phyloP scores from a whole-genome alignment of 2,329 filamentous ascomycete genomes.

The Colletotrichum shisoi region DNA sequence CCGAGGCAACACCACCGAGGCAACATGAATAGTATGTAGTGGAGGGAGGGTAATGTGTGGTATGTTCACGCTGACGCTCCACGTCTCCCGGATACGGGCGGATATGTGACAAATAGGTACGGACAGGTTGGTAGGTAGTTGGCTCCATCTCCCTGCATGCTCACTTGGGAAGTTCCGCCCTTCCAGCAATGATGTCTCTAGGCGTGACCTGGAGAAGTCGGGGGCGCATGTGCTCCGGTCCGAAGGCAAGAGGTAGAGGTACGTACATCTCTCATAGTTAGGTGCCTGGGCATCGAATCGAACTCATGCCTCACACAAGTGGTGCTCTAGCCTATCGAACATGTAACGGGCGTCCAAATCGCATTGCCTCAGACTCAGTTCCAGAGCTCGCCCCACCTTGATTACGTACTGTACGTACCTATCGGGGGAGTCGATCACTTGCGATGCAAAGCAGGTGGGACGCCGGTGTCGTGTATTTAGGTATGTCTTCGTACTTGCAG shows the following conservation, averaged over 20 bases:
- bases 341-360: not conserved
- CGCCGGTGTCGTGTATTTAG: not conserved
- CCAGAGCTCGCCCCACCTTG: not conserved
- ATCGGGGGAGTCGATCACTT: slow-evolving; percentile 5
- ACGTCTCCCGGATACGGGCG: not conserved
- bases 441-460: slow-evolving; percentile 4
- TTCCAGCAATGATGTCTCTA: not conserved
- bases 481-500: not conserved
- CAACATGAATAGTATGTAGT: not conserved
- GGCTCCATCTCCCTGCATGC: no score
- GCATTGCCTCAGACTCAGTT: slow-evolving; percentile 8
- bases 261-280: not conserved
- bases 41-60: not conserved
- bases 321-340: not conserved
- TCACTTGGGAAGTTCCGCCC: no score
- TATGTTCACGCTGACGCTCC: not conserved
- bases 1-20: not conserved
- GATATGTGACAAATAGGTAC: not conserved
- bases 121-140: no score
- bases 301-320: not conserved
- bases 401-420: not conserved
- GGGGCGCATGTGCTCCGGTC: not conserved
- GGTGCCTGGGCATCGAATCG: not conserved
- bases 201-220: not conserved
- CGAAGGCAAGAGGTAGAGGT: not conserved